phyloP scores from a whole-genome alignment of 208 protist species.

The Leptomonas seymouri region DNA sequence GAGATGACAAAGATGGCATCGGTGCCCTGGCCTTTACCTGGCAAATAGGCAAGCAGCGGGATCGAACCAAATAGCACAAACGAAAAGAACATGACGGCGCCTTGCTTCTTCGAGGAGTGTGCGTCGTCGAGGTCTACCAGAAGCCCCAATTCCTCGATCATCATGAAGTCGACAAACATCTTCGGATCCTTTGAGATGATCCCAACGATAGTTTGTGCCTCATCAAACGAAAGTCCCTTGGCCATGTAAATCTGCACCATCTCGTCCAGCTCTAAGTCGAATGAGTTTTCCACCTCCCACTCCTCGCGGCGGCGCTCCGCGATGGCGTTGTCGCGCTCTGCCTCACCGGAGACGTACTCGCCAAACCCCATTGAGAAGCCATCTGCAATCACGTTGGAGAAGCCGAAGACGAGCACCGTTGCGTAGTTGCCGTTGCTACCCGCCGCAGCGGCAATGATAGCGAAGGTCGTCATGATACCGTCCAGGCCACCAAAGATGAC shows the following conservation, averaged over 20 bases:
- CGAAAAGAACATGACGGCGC: slow-evolving; percentile 93
- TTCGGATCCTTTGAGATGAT: slow-evolving; percentile 95
- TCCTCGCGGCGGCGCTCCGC: slow-evolving; percentile 90
- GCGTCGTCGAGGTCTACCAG: slow-evolving; percentile 80
- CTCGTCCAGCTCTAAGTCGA: slow-evolving; percentile 93
- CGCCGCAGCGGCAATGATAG: slow-evolving; percentile 90
- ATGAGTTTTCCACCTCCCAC: slow-evolving; percentile 95
- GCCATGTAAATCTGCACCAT: slow-evolving; percentile 96
- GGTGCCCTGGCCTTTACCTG: slow-evolving; percentile 66
- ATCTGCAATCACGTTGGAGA: slow-evolving; percentile 96
- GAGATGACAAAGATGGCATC: slow-evolving; percentile 82
- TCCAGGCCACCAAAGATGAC: slow-evolving; percentile 96
- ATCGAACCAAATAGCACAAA: slow-evolving; percentile 94
- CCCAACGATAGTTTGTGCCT: slow-evolving; percentile 89
- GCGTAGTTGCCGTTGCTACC: slow-evolving; percentile 85
- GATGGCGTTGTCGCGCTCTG: slow-evolving; percentile 91
- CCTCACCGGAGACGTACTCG: slow-evolving; percentile 92
- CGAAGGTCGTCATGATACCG: slow-evolving; percentile 97
- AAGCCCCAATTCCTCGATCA: slow-evolving; percentile 94
- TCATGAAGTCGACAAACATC: slow-evolving; percentile 96
- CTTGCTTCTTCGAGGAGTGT: slow-evolving; percentile 82
- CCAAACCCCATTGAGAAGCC: slow-evolving; percentile 96
- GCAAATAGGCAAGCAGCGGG: slow-evolving; percentile 88
- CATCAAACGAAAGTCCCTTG: slow-evolving; percentile 90
- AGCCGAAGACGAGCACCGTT: slow-evolving; percentile 91